Evolutionary conservation across 805 yeast species (phyloP).

Genomic region (Debaryomyces prosopidis): DNA sequence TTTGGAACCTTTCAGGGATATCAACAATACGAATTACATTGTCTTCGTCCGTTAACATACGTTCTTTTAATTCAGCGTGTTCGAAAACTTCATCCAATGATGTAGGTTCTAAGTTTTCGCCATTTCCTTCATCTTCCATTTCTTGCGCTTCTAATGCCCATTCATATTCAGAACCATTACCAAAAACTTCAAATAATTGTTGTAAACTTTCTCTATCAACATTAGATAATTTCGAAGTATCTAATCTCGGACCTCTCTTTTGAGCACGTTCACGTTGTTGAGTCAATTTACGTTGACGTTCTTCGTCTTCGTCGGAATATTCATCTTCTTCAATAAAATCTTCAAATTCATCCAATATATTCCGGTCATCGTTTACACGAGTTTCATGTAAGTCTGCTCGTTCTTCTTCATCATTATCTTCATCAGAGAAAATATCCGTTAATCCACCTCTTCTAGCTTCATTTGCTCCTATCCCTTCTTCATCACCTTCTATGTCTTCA

Average conservation of each 20-base stretch:
- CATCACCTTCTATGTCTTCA: constrained; percentile 29
- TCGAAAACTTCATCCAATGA: constrained; percentile 90
- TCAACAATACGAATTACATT: constrained; percentile 84
- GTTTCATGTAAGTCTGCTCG: constrained; percentile 33
- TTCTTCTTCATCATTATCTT: constrained; percentile 25
- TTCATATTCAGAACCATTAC: constrained; percentile 95
- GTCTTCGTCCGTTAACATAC: constrained; percentile 90
- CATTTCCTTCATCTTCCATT: constrained; percentile 54
- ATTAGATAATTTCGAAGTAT: constrained; percentile 58
- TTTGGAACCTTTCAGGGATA: constrained; percentile 90
- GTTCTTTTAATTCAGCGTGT: constrained; percentile 86
- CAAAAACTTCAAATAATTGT: constrained; percentile 92
- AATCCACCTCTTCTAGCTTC: constrained; percentile 38
- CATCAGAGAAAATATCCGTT: constrained; percentile 70
- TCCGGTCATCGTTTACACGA: constrained; percentile 30
- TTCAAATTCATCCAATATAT: constrained; percentile 78
- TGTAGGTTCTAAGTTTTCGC: constrained; percentile 54
- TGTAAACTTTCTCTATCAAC: constrained; percentile 88
- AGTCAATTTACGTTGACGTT: constrained; percentile 32
- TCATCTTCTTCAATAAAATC: constrained; percentile 98
- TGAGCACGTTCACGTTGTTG: constrained; percentile 33
- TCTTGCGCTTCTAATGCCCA: constrained; percentile 96
- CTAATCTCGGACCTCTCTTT: constrained; percentile 44
- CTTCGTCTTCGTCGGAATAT: constrained; percentile 82
- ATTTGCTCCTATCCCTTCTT: constrained; percentile 3